Evolutionary conservation across 257 asterid species (phyloP), one percentile per base, ranked within the genome.

Genomic region (Catharanthus roseus): DNA sequence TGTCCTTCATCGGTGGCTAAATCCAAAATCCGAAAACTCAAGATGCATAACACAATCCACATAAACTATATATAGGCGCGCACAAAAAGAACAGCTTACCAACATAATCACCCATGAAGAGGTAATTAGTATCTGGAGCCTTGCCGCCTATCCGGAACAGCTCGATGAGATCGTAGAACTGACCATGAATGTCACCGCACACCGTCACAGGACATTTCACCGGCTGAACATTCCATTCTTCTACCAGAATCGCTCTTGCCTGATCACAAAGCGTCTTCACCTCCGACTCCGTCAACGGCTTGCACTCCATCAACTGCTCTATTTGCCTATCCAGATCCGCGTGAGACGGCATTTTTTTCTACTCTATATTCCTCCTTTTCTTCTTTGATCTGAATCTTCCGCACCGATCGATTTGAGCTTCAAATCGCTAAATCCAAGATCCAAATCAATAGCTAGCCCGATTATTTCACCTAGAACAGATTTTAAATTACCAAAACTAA

Each of bases 151-250:
- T 90, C 74, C 92, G 82, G 55, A 90, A 90, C 49, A 90, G 91
- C 89, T 90, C 97, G 72, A 90, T 80, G 61, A 90, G 86, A 84
- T 90, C 97, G 76, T 90, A 90, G 71, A 90, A 90, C 79, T 90
- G 97, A 6, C 97, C 96, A 12, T 90, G 95, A 68, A 90, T 90
- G 65, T 90, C 96, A 2, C 96, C 96, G 79, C 96, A 90, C 63
- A 90, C 96, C 29, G 97, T 90, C 50, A 90, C 96, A n/a, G 96
- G 97, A 73, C 97, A 90, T 82, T 87, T 90, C 73, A 90, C 97
- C 72, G 97, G 97, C 84, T 88, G 97, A 73, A 90, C 97, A 70
- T 90, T 90, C 93, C 93, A 82, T 74, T 90, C 97, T 79, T 90
- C 97, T 61, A 90, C 93, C 26, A 90, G 80, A 70, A 88, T 79